Percentiles rank a stretch among this genome's conserved stretches.
Evolutionary conservation across 306 rosid species (phyloP).

Genomic region (Rosa chinensis): DNA sequence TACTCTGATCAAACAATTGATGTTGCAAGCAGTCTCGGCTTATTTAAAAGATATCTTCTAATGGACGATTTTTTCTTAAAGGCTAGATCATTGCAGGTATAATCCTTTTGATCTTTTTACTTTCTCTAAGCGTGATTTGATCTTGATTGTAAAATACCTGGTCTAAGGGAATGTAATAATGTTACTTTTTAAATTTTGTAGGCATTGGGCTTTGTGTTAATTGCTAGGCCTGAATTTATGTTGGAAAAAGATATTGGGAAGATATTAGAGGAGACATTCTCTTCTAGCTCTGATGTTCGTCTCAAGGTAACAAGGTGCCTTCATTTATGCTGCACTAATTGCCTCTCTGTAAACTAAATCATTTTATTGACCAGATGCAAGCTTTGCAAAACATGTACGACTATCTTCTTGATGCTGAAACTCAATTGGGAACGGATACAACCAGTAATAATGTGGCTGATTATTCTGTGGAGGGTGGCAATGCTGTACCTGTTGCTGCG

Average conservation of each 20-base stretch:
- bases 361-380: slow-evolving; percentile 73
- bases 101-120: slow-evolving; percentile 17
- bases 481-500: slow-evolving; percentile 93
- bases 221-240: slow-evolving; percentile 95
- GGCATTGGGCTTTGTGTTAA: slow-evolving; percentile 91
- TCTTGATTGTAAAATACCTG: slow-evolving; percentile 7
- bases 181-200: slow-evolving; percentile 43
- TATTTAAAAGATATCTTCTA: slow-evolving; percentile 69
- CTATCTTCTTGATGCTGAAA: slow-evolving; percentile 93
- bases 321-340: slow-evolving; percentile 17
- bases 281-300: slow-evolving; percentile 67
- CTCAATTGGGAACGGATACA: slow-evolving; percentile 72
- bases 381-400: slow-evolving; percentile 86
- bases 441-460: slow-evolving; percentile 41
- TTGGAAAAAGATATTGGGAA: slow-evolving; percentile 81
- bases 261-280: slow-evolving; percentile 62
- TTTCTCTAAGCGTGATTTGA: background rate
- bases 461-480: slow-evolving; percentile 56
- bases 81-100: slow-evolving; percentile 90
- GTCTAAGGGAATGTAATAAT: slow-evolving; percentile 30
- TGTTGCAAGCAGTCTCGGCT: slow-evolving; percentile 52
- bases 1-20: slow-evolving; percentile 54
- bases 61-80: slow-evolving; percentile 65
- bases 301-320: slow-evolving; percentile 60
- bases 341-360: slow-evolving; percentile 32